phyloP scores from a whole-genome alignment of 2,329 filamentous ascomycete species.

The Penicillium sp. region DNA sequence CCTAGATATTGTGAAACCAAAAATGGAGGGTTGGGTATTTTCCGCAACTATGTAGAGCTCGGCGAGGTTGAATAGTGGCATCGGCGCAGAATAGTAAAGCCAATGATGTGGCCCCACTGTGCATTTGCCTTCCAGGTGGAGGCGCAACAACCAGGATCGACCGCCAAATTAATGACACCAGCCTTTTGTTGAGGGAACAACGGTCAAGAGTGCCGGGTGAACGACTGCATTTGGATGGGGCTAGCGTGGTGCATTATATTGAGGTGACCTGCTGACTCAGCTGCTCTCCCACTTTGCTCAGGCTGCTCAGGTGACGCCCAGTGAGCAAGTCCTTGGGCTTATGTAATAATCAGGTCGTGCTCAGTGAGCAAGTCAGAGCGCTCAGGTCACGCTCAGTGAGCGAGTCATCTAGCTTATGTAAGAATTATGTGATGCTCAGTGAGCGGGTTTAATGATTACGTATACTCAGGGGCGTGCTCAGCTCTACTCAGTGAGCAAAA shows the following conservation, averaged over 20 bases:
- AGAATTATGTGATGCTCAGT: too few relatives aligned
- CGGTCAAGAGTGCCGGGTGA: background rate
- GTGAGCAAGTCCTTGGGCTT: background rate
- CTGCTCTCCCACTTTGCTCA: background rate
- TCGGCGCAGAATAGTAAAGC: conserved; percentile 1
- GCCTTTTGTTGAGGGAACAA: conserved; percentile 1
- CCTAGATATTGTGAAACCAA: background rate
- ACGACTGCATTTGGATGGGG: background rate
- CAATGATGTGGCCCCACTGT: background rate
- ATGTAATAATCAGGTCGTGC: background rate
- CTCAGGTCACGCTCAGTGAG: background rate
- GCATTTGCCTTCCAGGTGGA: background rate
- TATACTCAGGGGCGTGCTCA: background rate
- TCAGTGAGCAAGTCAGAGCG: background rate
- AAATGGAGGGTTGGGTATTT: background rate
- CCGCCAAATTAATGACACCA: too few relatives aligned
- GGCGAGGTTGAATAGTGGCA: background rate
- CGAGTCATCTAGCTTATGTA: background rate
- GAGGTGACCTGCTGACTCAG: background rate
- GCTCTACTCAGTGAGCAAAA: background rate
- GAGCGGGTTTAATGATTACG: background rate
- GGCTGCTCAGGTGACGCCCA: background rate
- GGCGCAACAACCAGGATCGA: background rate
- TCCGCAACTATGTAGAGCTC: background rate
- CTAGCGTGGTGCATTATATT: background rate